Conservation (phyloP, 169 alveolate genomes). For the Plasmodium gallinaceum region DNA sequence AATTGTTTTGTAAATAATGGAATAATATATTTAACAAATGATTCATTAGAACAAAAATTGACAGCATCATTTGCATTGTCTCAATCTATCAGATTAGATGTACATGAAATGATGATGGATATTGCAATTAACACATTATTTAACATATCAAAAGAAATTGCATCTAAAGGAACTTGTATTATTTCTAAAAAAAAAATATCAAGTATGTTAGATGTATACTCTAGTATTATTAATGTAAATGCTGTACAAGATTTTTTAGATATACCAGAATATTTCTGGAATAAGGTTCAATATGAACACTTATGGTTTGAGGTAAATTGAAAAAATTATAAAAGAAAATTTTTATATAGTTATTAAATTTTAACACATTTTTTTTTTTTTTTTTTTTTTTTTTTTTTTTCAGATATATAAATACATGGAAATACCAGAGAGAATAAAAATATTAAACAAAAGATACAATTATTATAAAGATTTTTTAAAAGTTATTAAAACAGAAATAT, state of each 20-base stretch:
- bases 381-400: not conserved
- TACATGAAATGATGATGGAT: slow-evolving; percentile 82
- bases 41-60: slow-evolving; percentile 80
- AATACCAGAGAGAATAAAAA: slow-evolving; percentile 68
- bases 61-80: slow-evolving; percentile 81
- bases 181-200: slow-evolving; percentile 76
- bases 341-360: not conserved
- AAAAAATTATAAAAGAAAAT: not conserved
- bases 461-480: slow-evolving; percentile 74
- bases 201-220: slow-evolving; percentile 78
- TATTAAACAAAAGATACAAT: slow-evolving; percentile 61
- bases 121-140: slow-evolving; percentile 78
- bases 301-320: slow-evolving; percentile 65
- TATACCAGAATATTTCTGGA: slow-evolving; percentile 85
- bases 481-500: slow-evolving; percentile 59
- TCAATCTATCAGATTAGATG: slow-evolving; percentile 79
- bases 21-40: slow-evolving; percentile 74
- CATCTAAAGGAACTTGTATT: slow-evolving; percentile 78
- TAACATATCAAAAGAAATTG: slow-evolving; percentile 80
- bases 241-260: slow-evolving; percentile 84
- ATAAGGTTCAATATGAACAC: slow-evolving; percentile 74
- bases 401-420: slow-evolving; percentile 76
- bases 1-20: slow-evolving; percentile 61
- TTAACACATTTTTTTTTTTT: not conserved
- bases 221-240: slow-evolving; percentile 81